Base-by-base conservation (phyloP, 1,284 basidiomycete species). In the Tremellales sp. region DNA sequence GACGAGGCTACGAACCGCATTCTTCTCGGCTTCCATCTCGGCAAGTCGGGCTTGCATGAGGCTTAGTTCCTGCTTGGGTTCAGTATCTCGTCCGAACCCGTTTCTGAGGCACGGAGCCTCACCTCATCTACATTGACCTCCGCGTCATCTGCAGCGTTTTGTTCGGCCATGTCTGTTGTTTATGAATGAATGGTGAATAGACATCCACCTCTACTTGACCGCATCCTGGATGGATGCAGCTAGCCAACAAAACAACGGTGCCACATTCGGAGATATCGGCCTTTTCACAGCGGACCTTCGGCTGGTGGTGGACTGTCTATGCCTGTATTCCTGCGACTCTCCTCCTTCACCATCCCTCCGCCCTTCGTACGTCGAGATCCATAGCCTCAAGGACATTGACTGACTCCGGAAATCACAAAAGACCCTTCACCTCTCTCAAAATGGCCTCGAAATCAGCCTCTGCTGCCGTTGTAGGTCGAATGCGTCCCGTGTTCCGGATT, bases 31-130 rank as follows among this genome's bases (percentile, higher is more conserved):
- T 65, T 95, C 92, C 60, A 97, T 81, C 71, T 95, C 66, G 36
- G 85, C 87, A 21, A 92, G 85, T 45, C 87, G 79, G 69, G 89
- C 87, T 75, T 93, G 94, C 92, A 95, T 95, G 58, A 73, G 71
- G 51, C 73, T 71, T 36, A 79, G 68, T 51, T 78, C 77, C 71
- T 76, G 56, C 7, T 28, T 9, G 27, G 47, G 40, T 2, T 36
- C 24, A 33, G 29, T 19, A 16, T 25, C 18, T 18, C 18, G 21
- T 28, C 40, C 27, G 40, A 21, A n/a, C 18, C 42, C 6, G 26
- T 12, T 31, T 42, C 26, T 22, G 22, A 42, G 9, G 10, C 22
- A 35, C 21, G 16, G 12, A 26, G 40, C 21, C 59, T 21, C 45
- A 67, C 67, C 58, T 68, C 68, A 46, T 71, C 68, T 18, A 71